These are phyloP conservation scores for Cutaneotrichosporon cyanovorans DNA, from an alignment of 1,284 basidiomycete genomes.

Conservation along the genomic window DNA sequence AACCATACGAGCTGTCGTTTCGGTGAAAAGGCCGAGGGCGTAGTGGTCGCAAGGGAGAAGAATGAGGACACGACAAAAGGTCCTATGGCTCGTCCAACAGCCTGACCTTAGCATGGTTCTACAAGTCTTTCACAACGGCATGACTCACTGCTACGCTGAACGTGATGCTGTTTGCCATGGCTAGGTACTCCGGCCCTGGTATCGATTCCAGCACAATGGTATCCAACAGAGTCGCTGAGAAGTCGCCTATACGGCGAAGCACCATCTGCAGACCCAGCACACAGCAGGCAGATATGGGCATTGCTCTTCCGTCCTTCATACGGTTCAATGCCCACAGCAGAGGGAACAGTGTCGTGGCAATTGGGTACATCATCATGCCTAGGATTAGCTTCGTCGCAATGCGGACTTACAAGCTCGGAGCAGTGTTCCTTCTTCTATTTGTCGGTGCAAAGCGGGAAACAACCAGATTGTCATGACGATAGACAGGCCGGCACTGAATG, in stretches of 20 bases:
- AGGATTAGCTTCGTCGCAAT: not conserved
- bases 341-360: slow-evolving; percentile 28
- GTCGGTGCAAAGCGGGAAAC: slow-evolving; percentile 27
- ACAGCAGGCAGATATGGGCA: slow-evolving; percentile 10
- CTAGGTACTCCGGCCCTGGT: slow-evolving; percentile 30
- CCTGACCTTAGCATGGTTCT: slow-evolving; percentile 10
- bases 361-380: slow-evolving; percentile 29
- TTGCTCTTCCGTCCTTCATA: not conserved
- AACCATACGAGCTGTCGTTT: slow-evolving; percentile 34
- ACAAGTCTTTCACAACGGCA: too few species aligned
- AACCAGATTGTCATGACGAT: slow-evolving; percentile 35
- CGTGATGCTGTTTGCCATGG: slow-evolving; percentile 33
- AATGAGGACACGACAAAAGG: slow-evolving; percentile 30
- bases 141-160: slow-evolving; percentile 34
- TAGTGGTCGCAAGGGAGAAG: slow-evolving; percentile 29
- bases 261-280: slow-evolving; percentile 30
- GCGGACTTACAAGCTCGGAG: slow-evolving; percentile 19
- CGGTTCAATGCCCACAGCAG: slow-evolving; percentile 26
- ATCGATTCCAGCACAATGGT: slow-evolving; percentile 31
- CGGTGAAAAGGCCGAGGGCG: slow-evolving; percentile 14
- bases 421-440: slow-evolving; percentile 18
- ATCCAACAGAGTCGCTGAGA: slow-evolving; percentile 32
- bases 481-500: slow-evolving; percentile 25
- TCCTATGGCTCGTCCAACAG: slow-evolving; percentile 26
- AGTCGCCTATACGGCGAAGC: slow-evolving; percentile 30